Evolutionary conservation across 2,329 filamentous ascomycete genomes (phyloP), one percentile per base, ranked within the genome.

Genomic region (Fusarium graminum): DNA sequence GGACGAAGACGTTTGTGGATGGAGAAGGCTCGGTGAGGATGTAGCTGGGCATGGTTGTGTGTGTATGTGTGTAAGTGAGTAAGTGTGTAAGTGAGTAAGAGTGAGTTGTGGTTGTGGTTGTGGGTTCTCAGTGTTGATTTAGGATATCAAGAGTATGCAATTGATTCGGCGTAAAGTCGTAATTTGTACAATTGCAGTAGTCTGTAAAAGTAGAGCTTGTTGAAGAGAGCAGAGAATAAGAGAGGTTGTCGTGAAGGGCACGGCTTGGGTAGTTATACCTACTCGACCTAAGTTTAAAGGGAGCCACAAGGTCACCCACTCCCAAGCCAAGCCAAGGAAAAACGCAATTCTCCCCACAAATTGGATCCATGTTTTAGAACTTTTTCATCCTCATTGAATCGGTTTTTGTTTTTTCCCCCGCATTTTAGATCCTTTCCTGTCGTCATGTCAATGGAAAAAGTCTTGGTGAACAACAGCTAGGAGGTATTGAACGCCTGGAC

Each of bases 1-100:
- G 83, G 50, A 80, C 79, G 80, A 72, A 76, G 60, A 62, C 57
- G 60, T 69, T 74, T 43, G 75, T 73, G 30, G 73, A 74, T 59
- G 75, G 75, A 9, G 74, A 63, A 22, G 74, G 64, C 56, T 76
- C 74, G 57, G 75, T 75, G 70, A 76, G 67, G 66, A 74, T 65
- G 72, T 76, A 77, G 65, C 68, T 74, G 63, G 74, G 54, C 74
- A 76, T 77, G 54, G 50, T 73, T 60, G 16, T 43, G 43, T 19
- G 41, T 58, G 55, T 34, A 7, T 50, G 46, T 50, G 46, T n/a
- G 39, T 30, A 45, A 47, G 22, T 60, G 47, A 45, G 46, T n/a
- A 36, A 28, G 47, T 47, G 22, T 60, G 47, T 47, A 58, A 63
- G 52, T 67, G 49, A 62, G 41, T 54, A 42, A 52, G 44, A 45